A percentile compares a stretch with the other conserved stretches of the same genome.
These are phyloP conservation scores for Populus ilicifolia DNA, from an alignment of 345 rosid genomes.

Conservation along the genomic window DNA sequence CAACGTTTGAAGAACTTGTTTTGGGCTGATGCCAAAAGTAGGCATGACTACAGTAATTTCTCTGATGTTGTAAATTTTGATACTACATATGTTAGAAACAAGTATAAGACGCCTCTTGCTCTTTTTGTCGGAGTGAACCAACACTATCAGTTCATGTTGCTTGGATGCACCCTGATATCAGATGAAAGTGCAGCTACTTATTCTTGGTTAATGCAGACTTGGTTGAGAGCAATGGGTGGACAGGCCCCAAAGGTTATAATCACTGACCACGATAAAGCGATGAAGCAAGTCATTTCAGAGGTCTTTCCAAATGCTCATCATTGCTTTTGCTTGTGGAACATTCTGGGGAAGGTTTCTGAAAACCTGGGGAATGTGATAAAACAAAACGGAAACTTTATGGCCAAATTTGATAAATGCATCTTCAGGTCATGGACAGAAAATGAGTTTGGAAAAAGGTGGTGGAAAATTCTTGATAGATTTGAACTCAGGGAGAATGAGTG, in stretches of 20 bases:
- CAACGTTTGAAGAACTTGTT: conserved; percentile 50
- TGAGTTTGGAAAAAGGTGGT: conserved; percentile 57
- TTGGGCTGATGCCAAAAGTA: conserved; percentile 70
- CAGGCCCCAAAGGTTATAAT: conserved; percentile 54
- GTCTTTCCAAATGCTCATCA: conserved; percentile 51
- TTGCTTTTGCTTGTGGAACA: conserved; percentile 55
- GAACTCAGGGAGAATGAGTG: conserved; percentile 54
- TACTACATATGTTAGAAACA: conserved; percentile 50
- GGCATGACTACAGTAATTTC: conserved; percentile 54
- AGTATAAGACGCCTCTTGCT: conserved; percentile 63
- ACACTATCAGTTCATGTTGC: conserved; percentile 57
- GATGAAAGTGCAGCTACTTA: conserved; percentile 53
- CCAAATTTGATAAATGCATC: conserved; percentile 57
- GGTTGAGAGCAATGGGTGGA: conserved; percentile 68
- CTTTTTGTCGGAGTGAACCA: conserved; percentile 64
- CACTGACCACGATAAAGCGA: conserved; percentile 46
- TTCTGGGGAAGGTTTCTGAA: conserved; percentile 53
- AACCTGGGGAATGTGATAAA: conserved; percentile 48
- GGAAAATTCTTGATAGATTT: conserved; percentile 56
- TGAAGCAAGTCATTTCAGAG: conserved; percentile 40
- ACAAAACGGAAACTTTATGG: conserved; percentile 51
- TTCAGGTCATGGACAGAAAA: conserved; percentile 60
- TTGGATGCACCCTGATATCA: conserved; percentile 61
- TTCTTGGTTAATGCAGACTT: conserved; percentile 63
- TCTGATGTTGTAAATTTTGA: conserved; percentile 62